Base-by-base conservation (phyloP, 306 rosid species). In the Gillenia trifoliata region DNA sequence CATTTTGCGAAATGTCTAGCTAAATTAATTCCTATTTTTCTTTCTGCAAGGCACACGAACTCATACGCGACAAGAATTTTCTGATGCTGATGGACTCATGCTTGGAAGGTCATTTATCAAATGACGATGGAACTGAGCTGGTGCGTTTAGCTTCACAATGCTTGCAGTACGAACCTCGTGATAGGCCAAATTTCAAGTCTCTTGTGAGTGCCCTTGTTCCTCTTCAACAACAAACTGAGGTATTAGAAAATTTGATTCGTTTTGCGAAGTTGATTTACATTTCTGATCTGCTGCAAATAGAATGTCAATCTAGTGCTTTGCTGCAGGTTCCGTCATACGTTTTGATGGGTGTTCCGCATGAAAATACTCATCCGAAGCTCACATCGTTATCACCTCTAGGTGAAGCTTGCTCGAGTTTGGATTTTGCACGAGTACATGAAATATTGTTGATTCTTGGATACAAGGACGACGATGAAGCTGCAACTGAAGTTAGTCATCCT, bases 381-480 rank as follows among this genome's bases (percentile, higher is more conserved):
- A 70, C 84, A 70, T 25, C 77, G 1, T 83, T 92, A 68, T 91
- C 96, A 49, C 89, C 97, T 78, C 85, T 94, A 43, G 95, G 86
- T 64, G 97, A 94, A 66, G 97, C 97, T 82, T 92, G 90, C 87
- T 94, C 86, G 22, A 86, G 95, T 79, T 75, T 89, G 81, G 99
- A 94, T 83, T 90, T 94, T 19, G 90, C 97, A 38, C 93, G 90
- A 29, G 84, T 94, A 56, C 96, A 87, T 75, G 91, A 94, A 85
- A 81, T 90, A 76, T 80, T 94, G 88, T 94, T 83, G 65, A 88
- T 80, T 77, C 82, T 79, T 71, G 97, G 96, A 65, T 90, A 90
- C 85, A 92, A 78, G 88, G 99, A 89, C 72, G 97, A 94, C 75
- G 98, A 91, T 76, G 96, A 88, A 74, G 91, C 89, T 78, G 93